These are phyloP conservation scores for Balakata baccata DNA, from an alignment of 345 rosid genomes.

Conservation along the genomic window DNA sequence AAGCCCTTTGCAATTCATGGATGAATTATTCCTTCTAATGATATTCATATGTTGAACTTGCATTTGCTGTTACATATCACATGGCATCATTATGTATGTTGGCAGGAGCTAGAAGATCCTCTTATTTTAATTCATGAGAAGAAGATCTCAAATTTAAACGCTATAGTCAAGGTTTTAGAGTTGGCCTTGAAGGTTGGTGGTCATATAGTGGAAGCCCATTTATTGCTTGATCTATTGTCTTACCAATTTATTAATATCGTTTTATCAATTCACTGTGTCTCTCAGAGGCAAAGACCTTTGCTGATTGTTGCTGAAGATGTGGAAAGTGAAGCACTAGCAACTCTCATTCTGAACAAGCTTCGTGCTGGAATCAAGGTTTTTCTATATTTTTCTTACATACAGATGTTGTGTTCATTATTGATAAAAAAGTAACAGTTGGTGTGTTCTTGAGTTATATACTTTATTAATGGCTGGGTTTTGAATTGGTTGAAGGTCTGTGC, in stretches of 20 bases:
- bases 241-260: conserved; percentile 1
- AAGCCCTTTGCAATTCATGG: conserved; percentile 21
- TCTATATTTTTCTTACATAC: background rate
- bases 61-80: background rate
- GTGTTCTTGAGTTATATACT: background rate
- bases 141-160: conserved; percentile 72
- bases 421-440: background rate
- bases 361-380: conserved; percentile 93
- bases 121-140: conserved; percentile 90
- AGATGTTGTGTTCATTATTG: background rate
- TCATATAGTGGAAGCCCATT: background rate
- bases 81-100: background rate
- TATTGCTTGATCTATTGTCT: background rate
- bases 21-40: background rate
- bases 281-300: conserved; percentile 75
- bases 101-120: conserved; percentile 90
- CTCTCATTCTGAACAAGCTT: conserved; percentile 82
- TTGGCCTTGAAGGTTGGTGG: conserved; percentile 72
- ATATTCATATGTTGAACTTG: background rate
- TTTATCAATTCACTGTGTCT: background rate
- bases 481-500: conserved; percentile 65
- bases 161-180: conserved; percentile 78
- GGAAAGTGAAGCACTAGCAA: conserved; percentile 87
- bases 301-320: conserved; percentile 88
- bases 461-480: background rate